Percentiles rank a stretch among this genome's conserved stretches.
phyloP scores from a whole-genome alignment of 164 flowering plant species.

The Cinnamomum micranthum region DNA sequence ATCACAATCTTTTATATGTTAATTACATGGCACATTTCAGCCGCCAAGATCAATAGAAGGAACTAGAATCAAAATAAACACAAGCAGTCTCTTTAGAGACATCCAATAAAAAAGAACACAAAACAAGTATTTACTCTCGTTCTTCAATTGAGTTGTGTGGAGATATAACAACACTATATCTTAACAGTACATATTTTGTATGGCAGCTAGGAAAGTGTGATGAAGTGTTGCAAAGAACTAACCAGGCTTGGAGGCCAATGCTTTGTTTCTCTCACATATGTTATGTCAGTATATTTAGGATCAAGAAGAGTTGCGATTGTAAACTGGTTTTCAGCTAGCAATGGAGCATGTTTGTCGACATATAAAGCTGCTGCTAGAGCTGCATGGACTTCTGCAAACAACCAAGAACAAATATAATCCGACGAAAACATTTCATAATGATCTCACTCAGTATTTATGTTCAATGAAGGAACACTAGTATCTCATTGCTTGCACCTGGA shows the following conservation, averaged over 20 bases:
- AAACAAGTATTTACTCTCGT: neutral
- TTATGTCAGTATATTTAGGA: constrained; percentile 59
- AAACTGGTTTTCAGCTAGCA: constrained; percentile 72
- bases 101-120: neutral
- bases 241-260: constrained; percentile 84
- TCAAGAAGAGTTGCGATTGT: constrained; percentile 66
- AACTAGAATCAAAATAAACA: neutral
- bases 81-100: neutral
- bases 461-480: neutral
- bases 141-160: neutral
- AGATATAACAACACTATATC: neutral
- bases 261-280: constrained; percentile 58
- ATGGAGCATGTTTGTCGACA: constrained; percentile 52
- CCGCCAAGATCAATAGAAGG: neutral
- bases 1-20: neutral
- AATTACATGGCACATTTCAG: neutral
- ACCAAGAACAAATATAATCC: constrained; percentile 3
- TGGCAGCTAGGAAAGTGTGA: constrained; percentile 46
- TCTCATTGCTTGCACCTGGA: constrained; percentile 37
- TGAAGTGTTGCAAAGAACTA: constrained; percentile 53
- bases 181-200: neutral
- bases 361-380: constrained; percentile 73
- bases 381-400: constrained; percentile 59
- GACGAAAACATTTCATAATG: neutral
- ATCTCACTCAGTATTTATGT: neutral